These are phyloP conservation scores for Babjeviella inositovora DNA, from an alignment of 805 yeast genomes.

Conservation along the genomic window DNA sequence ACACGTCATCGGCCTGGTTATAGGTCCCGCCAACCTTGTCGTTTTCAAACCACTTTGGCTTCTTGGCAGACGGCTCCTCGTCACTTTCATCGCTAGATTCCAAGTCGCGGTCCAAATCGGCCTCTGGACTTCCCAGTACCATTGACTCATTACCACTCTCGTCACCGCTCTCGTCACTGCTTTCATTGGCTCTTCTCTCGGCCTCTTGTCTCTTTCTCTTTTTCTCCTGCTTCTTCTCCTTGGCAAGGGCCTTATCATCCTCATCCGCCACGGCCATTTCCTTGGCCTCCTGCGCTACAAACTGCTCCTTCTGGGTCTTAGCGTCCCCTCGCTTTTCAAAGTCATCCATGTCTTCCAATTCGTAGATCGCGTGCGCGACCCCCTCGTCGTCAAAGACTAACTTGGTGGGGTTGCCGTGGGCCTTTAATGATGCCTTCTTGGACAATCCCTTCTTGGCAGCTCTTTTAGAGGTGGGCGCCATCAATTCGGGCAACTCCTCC, in stretches of 20 bases:
- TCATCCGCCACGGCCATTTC: conserved; percentile 59
- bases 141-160: conserved; percentile 12
- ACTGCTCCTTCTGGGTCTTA: conserved; percentile 46
- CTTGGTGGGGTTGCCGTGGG: conserved; percentile 59
- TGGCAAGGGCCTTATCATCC: conserved; percentile 65
- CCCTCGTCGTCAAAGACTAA: conserved; percentile 91
- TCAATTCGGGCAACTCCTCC: conserved; percentile 45
- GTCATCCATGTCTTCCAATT: conserved; percentile 78
- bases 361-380: conserved; percentile 78
- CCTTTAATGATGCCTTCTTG: conserved; percentile 52
- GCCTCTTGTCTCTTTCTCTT: conserved; percentile 76
- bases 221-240: conserved; percentile 70
- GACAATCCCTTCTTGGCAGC: conserved; percentile 76
- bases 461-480: conserved; percentile 63
- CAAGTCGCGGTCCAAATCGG: conserved; percentile 4
- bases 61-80: conserved; percentile 13
- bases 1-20: conserved; percentile 15
- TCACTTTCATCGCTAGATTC: conserved; percentile 3
- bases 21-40: conserved; percentile 12
- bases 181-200: conserved; percentile 38
- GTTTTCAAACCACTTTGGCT: conserved; percentile 18
- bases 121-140: conserved; percentile 7
- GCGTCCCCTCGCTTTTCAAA: conserved; percentile 59
- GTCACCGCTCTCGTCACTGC: conserved; percentile 10
- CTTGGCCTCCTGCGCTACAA: conserved; percentile 47